Evolutionary conservation across 2,329 filamentous ascomycete species (phyloP).

Genomic region (Cladosporium cucumerinum): DNA sequence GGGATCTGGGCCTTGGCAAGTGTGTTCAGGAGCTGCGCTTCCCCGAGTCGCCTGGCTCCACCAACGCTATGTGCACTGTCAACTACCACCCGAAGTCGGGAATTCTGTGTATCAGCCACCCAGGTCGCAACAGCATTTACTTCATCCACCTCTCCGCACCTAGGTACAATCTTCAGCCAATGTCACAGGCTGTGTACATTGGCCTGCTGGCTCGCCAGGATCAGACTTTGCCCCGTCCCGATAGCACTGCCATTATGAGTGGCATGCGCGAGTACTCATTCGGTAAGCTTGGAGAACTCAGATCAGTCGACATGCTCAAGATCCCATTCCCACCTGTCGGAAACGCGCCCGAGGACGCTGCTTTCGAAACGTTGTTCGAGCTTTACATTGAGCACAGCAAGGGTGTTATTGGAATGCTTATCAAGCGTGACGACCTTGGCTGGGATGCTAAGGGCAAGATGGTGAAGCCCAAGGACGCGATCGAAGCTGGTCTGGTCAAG

Average conservation of each 20-base stretch:
- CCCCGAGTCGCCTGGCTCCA: constrained; percentile 74
- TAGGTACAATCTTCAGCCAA: constrained; percentile 74
- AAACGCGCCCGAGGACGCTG: constrained; percentile 58
- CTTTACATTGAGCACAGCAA: constrained; percentile 97
- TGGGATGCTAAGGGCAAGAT: constrained; percentile 92
- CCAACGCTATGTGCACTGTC: constrained; percentile 97
- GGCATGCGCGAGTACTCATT: constrained; percentile 95
- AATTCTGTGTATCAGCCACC: constrained; percentile 92
- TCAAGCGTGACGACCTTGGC: constrained; percentile 85
- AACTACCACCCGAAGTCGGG: constrained; percentile 89
- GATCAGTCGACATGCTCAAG: constrained; percentile 85
- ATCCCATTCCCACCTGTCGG: constrained; percentile 58
- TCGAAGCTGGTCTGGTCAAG: constrained; percentile 68
- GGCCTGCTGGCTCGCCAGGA: constrained; percentile 72
- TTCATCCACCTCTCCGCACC: constrained; percentile 94
- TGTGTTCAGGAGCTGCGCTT: constrained; percentile 96
- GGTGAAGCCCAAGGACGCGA: constrained; percentile 71
- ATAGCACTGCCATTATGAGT: constrained; percentile 95
- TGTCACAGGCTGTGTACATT: constrained; percentile 87
- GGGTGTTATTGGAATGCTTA: constrained; percentile 83
- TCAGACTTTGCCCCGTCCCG: constrained; percentile 71
- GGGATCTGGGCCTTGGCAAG: constrained; percentile 93
- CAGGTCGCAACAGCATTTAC: constrained; percentile 95
- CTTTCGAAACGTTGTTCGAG: constrained; percentile 80
- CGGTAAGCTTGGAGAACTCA: constrained; percentile 75